Percentiles rank a stretch among this genome's conserved stretches.
Evolutionary conservation across 2,329 filamentous ascomycete species (phyloP).

Genomic region (Seiridium cupressi): DNA sequence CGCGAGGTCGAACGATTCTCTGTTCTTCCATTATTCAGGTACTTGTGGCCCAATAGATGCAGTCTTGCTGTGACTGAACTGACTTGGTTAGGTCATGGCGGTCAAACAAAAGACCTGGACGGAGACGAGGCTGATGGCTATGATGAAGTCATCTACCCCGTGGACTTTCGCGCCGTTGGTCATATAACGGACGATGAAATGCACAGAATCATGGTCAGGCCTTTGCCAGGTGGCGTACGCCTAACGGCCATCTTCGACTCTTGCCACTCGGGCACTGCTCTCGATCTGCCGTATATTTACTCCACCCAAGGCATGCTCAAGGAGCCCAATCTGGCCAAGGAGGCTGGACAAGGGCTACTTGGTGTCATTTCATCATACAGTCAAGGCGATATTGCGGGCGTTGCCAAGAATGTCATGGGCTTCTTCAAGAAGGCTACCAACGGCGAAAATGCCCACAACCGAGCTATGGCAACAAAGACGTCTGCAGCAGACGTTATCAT

Average conservation of each 20-base stretch:
- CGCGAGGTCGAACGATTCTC: conserved; percentile 84
- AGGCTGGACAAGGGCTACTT: conserved; percentile 71
- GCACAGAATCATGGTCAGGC: conserved; percentile 72
- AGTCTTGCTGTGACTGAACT: conserved; percentile 9
- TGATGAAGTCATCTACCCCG: conserved; percentile 77
- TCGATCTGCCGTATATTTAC: conserved; percentile 79
- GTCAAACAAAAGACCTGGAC: conserved; percentile 70
- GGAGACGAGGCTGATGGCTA: conserved; percentile 77
- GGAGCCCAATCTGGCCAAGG: conserved; percentile 78
- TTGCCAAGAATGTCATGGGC: conserved; percentile 75
- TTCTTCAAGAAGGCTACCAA: conserved; percentile 85
- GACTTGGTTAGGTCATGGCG: conserved; percentile 62
- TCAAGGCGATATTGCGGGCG: conserved; percentile 77
- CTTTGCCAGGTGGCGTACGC: conserved; percentile 80
- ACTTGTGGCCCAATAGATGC: conserved; percentile 11
- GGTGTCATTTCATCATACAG: conserved; percentile 76
- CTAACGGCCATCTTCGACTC: conserved; percentile 80
- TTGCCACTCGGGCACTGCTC: conserved; percentile 74
- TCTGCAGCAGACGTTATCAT: conserved; percentile 94
- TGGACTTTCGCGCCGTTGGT: conserved; percentile 67
- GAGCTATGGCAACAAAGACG: conserved; percentile 84
- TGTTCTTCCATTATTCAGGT: conserved; percentile 98
- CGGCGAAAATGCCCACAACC: conserved; percentile 74
- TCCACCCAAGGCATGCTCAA: conserved; percentile 78
- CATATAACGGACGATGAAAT: conserved; percentile 80